Evolutionary conservation across 345 rosid genomes (phyloP), one percentile per base, ranked within the genome.

Genomic region (Euphorbia peplus): DNA sequence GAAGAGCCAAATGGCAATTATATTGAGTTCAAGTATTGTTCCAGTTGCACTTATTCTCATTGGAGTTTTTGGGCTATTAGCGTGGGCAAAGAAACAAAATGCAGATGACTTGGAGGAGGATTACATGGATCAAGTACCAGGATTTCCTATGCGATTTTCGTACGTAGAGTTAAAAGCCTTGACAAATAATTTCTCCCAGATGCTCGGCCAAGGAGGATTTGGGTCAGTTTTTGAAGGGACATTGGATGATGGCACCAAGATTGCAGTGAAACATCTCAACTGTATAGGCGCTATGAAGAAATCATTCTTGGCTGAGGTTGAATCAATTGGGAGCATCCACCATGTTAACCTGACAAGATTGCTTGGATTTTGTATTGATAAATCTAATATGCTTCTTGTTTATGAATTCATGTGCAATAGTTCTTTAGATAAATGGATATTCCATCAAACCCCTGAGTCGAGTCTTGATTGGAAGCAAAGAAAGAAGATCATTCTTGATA

Each of bases 381-480:
- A 66, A 57, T 77, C 64, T 55, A 91, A 80, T 51, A 87, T 80
- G 58, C 73, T 89, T 73, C 90, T 91, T 59, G 96, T 89, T 30
- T 89, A 87, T 10, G 97, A 91, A 74, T 91, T 86, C 77, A 89
- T 91, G 96, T 82, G 83, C n/a, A 87, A 86, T 73, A 96, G 96
- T 0, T 88, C 95, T 7, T 77, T 88, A 16, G 87, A 88, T 39
- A 44, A 63, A 15, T 91, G 97, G 97, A 91, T 88, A 14, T 87
- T 88, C 69, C 80, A 74, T 14, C 71, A 35, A 42, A 60, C 63
- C 72, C 79, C 83, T 80, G 85, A 71, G 78, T 68, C 57, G 30
- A 24, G 80, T 76, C 79, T 91, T 70, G 87, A 85, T 63, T 91
- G 97, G 96, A 85, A 82, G 80, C 85, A 86, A 22, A 84, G 96